Percentiles rank a stretch among this genome's conserved stretches.
Evolutionary conservation across 441 rosid genomes (phyloP).

Genomic region (Pelargonium citronellum): DNA sequence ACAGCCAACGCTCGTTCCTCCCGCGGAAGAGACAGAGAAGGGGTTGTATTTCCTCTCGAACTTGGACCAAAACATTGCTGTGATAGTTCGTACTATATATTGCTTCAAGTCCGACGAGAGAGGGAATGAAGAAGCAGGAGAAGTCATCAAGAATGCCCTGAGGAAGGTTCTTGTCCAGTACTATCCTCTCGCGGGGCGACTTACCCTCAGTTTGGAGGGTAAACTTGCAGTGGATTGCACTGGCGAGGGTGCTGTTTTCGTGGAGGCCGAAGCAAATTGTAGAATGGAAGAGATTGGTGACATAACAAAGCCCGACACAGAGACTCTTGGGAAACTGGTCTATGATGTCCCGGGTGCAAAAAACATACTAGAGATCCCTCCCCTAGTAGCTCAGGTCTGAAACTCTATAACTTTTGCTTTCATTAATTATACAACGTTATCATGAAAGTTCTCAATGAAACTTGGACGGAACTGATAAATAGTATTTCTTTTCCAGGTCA

Average conservation of each 20-base stretch:
- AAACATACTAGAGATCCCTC: conserved; percentile 74
- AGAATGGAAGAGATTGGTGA: conserved; percentile 47
- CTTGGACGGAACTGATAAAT: too few relatives aligned
- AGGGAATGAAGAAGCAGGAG: conserved; percentile 57
- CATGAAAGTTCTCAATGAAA: too few relatives aligned
- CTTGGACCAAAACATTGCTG: conserved; percentile 82
- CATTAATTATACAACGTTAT: too few relatives aligned
- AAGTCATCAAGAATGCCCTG: conserved; percentile 52
- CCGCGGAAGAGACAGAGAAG: conserved; percentile 51
- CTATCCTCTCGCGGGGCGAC: conserved; percentile 70
- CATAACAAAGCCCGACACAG: conserved; percentile 55
- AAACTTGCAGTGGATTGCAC: conserved; percentile 66
- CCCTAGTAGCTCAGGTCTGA: conserved; percentile 62
- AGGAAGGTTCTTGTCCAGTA: conserved; percentile 62
- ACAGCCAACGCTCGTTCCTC: conserved; percentile 46
- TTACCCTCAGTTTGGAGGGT: conserved; percentile 62
- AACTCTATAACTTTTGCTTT: conserved; percentile 8
- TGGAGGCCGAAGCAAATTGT: conserved; percentile 75
- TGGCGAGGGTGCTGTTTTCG: conserved; percentile 75
- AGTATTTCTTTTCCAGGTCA: conserved; percentile 39
- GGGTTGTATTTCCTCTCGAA: conserved; percentile 68
- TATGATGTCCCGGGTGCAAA: conserved; percentile 57
- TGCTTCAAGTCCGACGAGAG: conserved; percentile 57
- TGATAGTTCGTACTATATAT: conserved; percentile 59
- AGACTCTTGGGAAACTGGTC: conserved; percentile 64